Conservation (phyloP, 805 yeast genomes). For the Maudiozyma saulgeensis region DNA sequence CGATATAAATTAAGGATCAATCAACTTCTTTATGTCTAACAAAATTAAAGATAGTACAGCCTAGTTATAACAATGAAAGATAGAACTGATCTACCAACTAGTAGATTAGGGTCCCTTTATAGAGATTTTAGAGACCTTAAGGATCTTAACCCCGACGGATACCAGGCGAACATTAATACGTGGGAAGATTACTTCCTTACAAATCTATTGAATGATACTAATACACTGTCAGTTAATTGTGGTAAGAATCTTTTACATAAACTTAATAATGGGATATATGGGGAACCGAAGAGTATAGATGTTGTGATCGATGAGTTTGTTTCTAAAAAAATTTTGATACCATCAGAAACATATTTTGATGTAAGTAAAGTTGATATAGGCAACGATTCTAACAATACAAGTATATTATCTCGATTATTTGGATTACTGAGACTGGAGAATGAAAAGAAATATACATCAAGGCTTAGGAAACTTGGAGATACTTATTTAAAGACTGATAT, state of each 20-base stretch:
- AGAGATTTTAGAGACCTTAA: constrained; percentile 31
- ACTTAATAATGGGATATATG: constrained; percentile 22
- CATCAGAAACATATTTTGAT: constrained; percentile 18
- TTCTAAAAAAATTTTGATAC: constrained; percentile 22
- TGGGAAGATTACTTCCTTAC: constrained; percentile 28
- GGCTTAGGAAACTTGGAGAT: constrained; percentile 13
- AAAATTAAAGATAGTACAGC: too few relatives aligned
- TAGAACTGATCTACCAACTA: constrained; percentile 18
- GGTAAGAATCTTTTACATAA: constrained; percentile 21
- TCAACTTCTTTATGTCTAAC: not conserved
- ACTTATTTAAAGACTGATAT: not conserved
- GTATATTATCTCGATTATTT: constrained; percentile 2
- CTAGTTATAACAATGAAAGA: not conserved
- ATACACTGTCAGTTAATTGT: constrained; percentile 21
- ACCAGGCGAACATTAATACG: constrained; percentile 31
- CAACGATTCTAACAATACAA: not conserved
- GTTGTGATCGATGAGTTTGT: constrained; percentile 29
- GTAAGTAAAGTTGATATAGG: constrained; percentile 1
- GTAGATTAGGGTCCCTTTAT: constrained; percentile 32
- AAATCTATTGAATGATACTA: constrained; percentile 3
- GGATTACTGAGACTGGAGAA: constrained; percentile 10
- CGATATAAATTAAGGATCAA: not conserved
- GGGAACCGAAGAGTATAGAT: constrained; percentile 31
- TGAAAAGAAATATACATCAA: constrained; percentile 5
- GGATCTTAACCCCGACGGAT: constrained; percentile 35